phyloP scores from a whole-genome alignment of 2,329 filamentous ascomycete species.

The Zasmidium cellare region DNA sequence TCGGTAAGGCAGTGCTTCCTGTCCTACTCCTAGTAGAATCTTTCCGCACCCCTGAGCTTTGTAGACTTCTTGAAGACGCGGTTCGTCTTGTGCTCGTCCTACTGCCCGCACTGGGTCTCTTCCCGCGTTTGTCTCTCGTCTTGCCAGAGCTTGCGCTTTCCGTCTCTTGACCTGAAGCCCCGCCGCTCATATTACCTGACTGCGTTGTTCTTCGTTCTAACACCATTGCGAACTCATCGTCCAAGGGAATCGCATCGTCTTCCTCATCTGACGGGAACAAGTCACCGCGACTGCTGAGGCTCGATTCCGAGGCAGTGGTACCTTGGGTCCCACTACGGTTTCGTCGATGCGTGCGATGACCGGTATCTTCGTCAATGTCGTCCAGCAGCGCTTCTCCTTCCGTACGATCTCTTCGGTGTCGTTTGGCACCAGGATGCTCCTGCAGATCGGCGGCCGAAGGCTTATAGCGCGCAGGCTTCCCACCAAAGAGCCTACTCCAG shows the following conservation, averaged over 20 bases:
- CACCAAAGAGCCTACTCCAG: conserved; percentile 79
- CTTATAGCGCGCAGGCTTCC: conserved; percentile 78
- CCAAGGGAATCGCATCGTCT: conserved; percentile 88
- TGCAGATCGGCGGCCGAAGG: conserved; percentile 88
- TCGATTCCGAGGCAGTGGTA: conserved; percentile 81
- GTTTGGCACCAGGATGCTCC: conserved; percentile 70
- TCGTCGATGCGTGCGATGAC: conserved; percentile 43
- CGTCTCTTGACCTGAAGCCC: conserved; percentile 51
- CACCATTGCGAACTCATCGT: conserved; percentile 87
- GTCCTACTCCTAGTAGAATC: background rate
- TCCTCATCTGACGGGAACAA: conserved; percentile 83
- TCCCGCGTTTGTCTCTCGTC: conserved; percentile 38
- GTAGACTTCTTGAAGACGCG: conserved; percentile 22
- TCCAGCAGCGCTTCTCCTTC: conserved; percentile 74
- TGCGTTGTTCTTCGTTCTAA: conserved; percentile 65
- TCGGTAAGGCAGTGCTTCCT: background rate
- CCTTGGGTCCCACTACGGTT: conserved; percentile 76
- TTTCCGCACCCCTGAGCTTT: conserved; percentile 7
- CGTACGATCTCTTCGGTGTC: conserved; percentile 38
- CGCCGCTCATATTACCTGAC: conserved; percentile 8
- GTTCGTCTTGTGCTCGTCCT: conserved; percentile 27
- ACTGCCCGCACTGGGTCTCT: conserved; percentile 44
- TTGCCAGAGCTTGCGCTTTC: conserved; percentile 67
- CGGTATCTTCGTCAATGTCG: conserved; percentile 45
- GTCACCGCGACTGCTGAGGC: conserved; percentile 82